phyloP scores from a whole-genome alignment of 345 rosid species.

The Boechera divaricarpa region DNA sequence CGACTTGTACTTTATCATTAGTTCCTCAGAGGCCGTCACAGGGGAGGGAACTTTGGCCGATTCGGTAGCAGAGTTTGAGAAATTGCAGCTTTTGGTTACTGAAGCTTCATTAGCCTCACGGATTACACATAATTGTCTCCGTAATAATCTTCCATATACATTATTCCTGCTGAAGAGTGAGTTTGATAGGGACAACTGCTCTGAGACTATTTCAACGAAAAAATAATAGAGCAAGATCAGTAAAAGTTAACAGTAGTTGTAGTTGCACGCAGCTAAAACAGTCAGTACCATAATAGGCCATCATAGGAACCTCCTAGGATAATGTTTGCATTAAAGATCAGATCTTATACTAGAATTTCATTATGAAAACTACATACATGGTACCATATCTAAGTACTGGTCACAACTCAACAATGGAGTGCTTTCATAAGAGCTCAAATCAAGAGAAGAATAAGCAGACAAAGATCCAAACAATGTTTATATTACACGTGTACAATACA shows the following conservation, averaged over 20 bases:
- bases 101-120: conserved; percentile 36
- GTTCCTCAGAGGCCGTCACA: conserved; percentile 32
- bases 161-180: conserved; percentile 48
- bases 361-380: conserved; percentile 4
- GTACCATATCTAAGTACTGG: not conserved
- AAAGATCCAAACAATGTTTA: not conserved
- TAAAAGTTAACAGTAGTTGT: not conserved
- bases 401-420: conserved; percentile 1
- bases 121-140: conserved; percentile 44
- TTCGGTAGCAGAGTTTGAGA: conserved; percentile 37
- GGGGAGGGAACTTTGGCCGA: conserved; percentile 34
- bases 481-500: not conserved
- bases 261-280: not conserved
- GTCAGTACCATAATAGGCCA: conserved; percentile 13
- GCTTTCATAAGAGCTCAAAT: not conserved
- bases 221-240: not conserved
- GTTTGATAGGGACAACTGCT: conserved; percentile 44
- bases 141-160: conserved; percentile 49
- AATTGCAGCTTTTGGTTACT: conserved; percentile 35
- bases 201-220: conserved; percentile 27
- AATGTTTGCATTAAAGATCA: not conserved
- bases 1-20: conserved; percentile 52
- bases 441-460: conserved; percentile 5
- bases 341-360: not conserved
- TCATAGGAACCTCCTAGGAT: not conserved